Base-by-base conservation (phyloP, 2,329 filamentous ascomycete species). In the Aspergillus tanneri region DNA sequence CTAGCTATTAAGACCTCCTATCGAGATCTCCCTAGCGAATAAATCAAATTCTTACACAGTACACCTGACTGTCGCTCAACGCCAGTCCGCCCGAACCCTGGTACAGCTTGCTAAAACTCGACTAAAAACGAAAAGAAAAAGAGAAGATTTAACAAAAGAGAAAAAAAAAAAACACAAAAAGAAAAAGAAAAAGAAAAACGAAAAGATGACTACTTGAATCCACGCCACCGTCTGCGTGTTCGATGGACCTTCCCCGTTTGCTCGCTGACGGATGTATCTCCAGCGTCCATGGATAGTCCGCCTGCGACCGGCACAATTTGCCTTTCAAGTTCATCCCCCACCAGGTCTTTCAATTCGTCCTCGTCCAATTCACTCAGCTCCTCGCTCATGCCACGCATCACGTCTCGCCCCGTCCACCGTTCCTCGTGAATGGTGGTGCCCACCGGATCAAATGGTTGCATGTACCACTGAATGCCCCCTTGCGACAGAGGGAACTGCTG, bases 351-450 rank as follows among this genome's bases (percentile, higher is more conserved):
- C 49, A 96, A 76, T 70, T 92, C 89, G 43, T 95, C 90, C 56
- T 96, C 91, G 60, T 95, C 91, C 65, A 96, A 84, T 64, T 96
- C 92, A 47, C 88, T 95, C 18, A 96, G 77, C 58, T 92, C 88
- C 68, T 96, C 91, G 60, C 88, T 95, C 69, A 92, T 84, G 11
- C 78, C 81, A 23, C 83, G 77, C 56, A 83, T 73, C n/a, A 87
- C 83, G 46, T 91, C 87, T 25, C 85, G 79, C 2, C 85, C 88
- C 0, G 81, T 83, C 77, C 85, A 89, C 43, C 83, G 79, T 69
- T 92, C 87, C 55, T 86, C 86, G 46, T 88, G 77, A 8, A 92
- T 82, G 0, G 86, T 92, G 0, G 90, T 95, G 47, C 90, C 92
- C 44, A 83, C 62, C 46, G 88, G 86, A 43, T 93, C 83, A 64